phyloP scores from a whole-genome alignment of 2,329 filamentous ascomycete genomes.

The Cercospora sojina region DNA sequence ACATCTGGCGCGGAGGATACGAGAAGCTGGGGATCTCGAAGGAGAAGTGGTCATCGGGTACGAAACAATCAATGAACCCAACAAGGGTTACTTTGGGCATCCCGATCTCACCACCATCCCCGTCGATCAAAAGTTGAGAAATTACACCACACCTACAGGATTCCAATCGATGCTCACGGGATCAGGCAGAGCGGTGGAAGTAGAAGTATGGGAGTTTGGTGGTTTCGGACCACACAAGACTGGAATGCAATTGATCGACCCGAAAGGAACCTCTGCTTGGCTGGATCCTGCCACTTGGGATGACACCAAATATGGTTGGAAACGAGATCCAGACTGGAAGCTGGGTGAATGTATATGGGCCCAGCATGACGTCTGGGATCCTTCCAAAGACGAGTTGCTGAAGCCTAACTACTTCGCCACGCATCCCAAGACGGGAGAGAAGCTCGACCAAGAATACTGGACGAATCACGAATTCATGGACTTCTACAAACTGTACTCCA shows the following conservation, averaged over 20 bases:
- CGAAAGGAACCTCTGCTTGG: slow-evolving; percentile 83
- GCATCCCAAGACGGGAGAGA: slow-evolving; percentile 70
- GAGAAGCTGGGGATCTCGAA: slow-evolving; percentile 85
- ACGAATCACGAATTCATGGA: slow-evolving; percentile 90
- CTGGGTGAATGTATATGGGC: slow-evolving; percentile 96
- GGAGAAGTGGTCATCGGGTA: slow-evolving; percentile 87
- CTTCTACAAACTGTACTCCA: slow-evolving; percentile 73
- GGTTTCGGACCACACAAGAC: slow-evolving; percentile 89
- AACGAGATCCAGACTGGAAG: slow-evolving; percentile 82
- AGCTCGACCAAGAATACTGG: slow-evolving; percentile 78
- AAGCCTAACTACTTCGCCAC: slow-evolving; percentile 85
- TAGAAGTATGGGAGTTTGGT: slow-evolving; percentile 91
- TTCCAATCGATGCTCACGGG: slow-evolving; percentile 92
- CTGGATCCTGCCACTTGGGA: slow-evolving; percentile 72
- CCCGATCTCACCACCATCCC: slow-evolving; percentile 79
- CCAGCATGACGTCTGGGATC: slow-evolving; percentile 94
- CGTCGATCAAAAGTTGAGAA: slow-evolving; percentile 82
- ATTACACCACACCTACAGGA: slow-evolving; percentile 87
- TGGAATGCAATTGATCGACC: slow-evolving; percentile 78
- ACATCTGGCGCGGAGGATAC: slow-evolving; percentile 79
- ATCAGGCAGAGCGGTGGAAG: slow-evolving; percentile 85
- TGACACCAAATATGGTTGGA: slow-evolving; percentile 86
- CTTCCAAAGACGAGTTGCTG: slow-evolving; percentile 70
- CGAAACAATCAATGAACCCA: slow-evolving; percentile 96
- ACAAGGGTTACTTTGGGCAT: slow-evolving; percentile 80